Conservation (phyloP, 2,329 filamentous ascomycete species). For the Monosporascus sp. region DNA sequence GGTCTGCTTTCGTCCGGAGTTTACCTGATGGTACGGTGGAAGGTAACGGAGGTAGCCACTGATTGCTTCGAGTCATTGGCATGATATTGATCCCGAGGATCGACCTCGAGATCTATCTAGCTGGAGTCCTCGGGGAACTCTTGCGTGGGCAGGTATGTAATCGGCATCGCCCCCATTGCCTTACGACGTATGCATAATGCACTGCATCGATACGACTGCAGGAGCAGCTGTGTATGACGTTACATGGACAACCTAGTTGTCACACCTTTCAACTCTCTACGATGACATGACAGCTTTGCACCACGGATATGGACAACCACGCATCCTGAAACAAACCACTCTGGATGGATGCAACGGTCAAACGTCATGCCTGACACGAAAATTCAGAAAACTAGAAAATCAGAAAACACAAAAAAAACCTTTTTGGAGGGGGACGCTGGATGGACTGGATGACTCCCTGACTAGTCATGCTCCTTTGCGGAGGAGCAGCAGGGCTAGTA, state of each 20-base stretch:
- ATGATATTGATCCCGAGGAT: background rate
- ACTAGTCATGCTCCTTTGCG: conserved; percentile 13
- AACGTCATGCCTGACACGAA: background rate
- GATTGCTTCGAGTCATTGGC: background rate
- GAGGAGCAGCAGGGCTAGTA: conserved; percentile 13
- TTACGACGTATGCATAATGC: conserved; percentile 14
- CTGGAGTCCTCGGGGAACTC: background rate
- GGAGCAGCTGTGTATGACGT: conserved; percentile 18
- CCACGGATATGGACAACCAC: background rate
- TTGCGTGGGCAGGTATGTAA: background rate
- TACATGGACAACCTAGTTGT: conserved; percentile 1
- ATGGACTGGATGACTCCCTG: conserved; percentile 18
- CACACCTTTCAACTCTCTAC: background rate
- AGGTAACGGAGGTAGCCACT: background rate
- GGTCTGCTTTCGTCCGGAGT: background rate
- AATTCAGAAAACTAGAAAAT: conserved; percentile 9
- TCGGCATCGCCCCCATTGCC: conserved; percentile 5
- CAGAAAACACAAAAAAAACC: conserved; percentile 16
- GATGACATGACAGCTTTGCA: background rate
- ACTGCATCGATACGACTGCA: conserved; percentile 29
- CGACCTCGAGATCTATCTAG: background rate
- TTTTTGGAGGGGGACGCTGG: conserved; percentile 21
- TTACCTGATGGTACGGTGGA: background rate
- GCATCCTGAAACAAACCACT: background rate
- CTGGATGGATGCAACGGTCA: background rate